phyloP scores from a whole-genome alignment of 164 flowering plant genomes.

The Tetrastigma voinierianum region DNA sequence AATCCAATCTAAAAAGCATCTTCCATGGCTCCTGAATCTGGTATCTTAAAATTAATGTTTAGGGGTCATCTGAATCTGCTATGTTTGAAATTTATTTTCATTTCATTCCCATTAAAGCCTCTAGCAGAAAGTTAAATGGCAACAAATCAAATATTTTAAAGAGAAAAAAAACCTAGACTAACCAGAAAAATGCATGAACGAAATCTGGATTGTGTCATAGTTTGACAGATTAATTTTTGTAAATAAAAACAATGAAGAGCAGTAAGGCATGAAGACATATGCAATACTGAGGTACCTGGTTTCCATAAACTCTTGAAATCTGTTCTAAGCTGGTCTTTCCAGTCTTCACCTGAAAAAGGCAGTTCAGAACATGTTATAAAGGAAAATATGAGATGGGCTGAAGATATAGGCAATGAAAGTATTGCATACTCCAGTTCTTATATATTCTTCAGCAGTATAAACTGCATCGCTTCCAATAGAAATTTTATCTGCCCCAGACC shows the following conservation, averaged over 20 bases:
- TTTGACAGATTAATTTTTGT: too few species aligned
- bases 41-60: too few species aligned
- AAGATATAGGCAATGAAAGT: not conserved
- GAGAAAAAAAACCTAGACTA: too few species aligned
- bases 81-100: too few species aligned
- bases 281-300: constrained; percentile 55
- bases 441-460: constrained; percentile 85
- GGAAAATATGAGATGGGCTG: constrained; percentile 3
- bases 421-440: constrained; percentile 71
- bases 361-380: constrained; percentile 11
- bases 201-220: too few species aligned
- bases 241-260: not conserved
- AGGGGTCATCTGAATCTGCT: too few species aligned
- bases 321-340: constrained; percentile 94
- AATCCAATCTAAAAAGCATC: too few species aligned
- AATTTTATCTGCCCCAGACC: constrained; percentile 97
- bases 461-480: constrained; percentile 99
- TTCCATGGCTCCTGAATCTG: too few species aligned
- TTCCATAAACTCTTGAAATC: constrained; percentile 92
- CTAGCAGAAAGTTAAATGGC: too few species aligned
- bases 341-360: constrained; percentile 61
- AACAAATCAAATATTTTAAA: too few species aligned
- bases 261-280: not conserved
- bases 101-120: too few species aligned
- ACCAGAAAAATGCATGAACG: too few species aligned